phyloP scores from a whole-genome alignment of 106 monocot species.

The Dioscorea alata region DNA sequence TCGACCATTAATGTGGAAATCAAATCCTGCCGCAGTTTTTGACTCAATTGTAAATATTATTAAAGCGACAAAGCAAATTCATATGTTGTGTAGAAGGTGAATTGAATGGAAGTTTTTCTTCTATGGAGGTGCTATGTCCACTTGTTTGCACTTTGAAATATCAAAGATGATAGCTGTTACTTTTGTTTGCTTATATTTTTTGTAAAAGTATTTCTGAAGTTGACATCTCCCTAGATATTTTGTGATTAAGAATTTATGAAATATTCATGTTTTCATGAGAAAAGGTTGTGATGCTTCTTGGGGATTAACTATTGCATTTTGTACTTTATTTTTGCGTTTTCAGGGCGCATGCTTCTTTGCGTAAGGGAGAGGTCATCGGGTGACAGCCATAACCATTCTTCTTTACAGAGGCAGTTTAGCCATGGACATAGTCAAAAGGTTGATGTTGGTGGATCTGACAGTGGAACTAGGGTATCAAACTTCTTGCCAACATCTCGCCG shows the following conservation, averaged over 20 bases:
- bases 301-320: conserved; percentile 1
- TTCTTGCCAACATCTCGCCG: conserved; percentile 93
- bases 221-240: too few species aligned
- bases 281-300: background rate
- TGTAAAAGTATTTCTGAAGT: background rate
- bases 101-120: too few species aligned
- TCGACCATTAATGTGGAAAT: background rate
- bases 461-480: conserved; percentile 86
- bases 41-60: background rate
- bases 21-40: too few species aligned
- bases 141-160: too few species aligned
- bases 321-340: background rate
- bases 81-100: too few species aligned
- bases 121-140: too few species aligned
- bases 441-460: conserved; percentile 59
- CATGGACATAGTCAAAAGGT: conserved; percentile 71
- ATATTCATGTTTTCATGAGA: background rate
- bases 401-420: conserved; percentile 95
- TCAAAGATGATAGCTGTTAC: background rate
- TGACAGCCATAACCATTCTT: conserved; percentile 69
- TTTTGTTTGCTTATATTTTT: too few species aligned
- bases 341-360: conserved; percentile 94
- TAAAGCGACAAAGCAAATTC: background rate
- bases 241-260: background rate
- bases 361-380: conserved; percentile 75